These are phyloP conservation scores for Protomyces lactucae-debilis DNA, from an alignment of 1,139 yeast species.

Conservation along the genomic window DNA sequence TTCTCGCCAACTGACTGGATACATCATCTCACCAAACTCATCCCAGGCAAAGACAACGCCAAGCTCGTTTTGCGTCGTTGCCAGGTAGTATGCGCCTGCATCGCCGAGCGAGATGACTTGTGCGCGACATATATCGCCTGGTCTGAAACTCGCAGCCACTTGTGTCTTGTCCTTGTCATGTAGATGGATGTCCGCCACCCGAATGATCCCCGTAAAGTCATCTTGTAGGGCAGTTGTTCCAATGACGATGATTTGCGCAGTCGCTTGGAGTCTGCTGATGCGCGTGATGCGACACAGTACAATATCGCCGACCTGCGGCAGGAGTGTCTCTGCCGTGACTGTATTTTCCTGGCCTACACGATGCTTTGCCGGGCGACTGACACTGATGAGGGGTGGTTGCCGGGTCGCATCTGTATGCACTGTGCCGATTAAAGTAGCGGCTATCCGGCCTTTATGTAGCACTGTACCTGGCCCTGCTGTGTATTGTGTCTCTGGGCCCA, in stretches of 20 bases:
- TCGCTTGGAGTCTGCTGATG: slow-evolving; percentile 65
- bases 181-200: slow-evolving; percentile 62
- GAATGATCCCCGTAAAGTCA: slow-evolving; percentile 80
- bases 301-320: slow-evolving; percentile 81
- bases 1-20: slow-evolving; percentile 92
- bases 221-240: slow-evolving; percentile 53
- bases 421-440: slow-evolving; percentile 27
- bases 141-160: slow-evolving; percentile 70
- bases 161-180: slow-evolving; percentile 87
- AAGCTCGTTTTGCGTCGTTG: slow-evolving; percentile 83
- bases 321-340: slow-evolving; percentile 35
- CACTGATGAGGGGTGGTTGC: background rate
- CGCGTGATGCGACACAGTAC: slow-evolving; percentile 74
- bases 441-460: slow-evolving; percentile 27
- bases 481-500: slow-evolving; percentile 30
- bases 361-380: background rate
- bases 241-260: slow-evolving; percentile 75
- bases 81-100: slow-evolving; percentile 80
- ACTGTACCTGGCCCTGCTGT: slow-evolving; percentile 32
- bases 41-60: slow-evolving; percentile 89
- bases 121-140: slow-evolving; percentile 91
- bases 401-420: background rate
- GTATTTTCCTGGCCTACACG: background rate
- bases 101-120: slow-evolving; percentile 77
- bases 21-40: slow-evolving; percentile 69